Conservation (phyloP, 1,284 basidiomycete species). For the Mycena citricolor region DNA sequence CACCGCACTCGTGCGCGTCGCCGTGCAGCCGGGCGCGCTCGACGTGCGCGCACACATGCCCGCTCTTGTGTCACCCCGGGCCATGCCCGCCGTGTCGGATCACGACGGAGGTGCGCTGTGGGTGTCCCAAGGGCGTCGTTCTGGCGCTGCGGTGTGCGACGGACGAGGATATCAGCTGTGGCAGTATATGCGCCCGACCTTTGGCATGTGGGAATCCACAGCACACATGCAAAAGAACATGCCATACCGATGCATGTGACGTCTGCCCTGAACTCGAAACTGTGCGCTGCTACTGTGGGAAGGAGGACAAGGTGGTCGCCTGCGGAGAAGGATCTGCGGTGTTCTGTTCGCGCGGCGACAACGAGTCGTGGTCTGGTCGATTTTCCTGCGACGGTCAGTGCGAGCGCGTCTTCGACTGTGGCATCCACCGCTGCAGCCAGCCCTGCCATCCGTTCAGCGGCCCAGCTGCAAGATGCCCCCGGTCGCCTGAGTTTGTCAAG, state of each 20-base stretch:
- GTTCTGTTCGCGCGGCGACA: constrained; percentile 30
- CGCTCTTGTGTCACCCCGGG: constrained; percentile 60
- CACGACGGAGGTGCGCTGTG: constrained; percentile 55
- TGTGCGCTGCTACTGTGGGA: constrained; percentile 78
- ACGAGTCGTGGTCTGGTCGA: constrained; percentile 65
- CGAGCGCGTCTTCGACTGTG: constrained; percentile 72
- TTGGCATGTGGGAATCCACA: constrained; percentile 69
- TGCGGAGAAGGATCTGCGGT: constrained; percentile 61
- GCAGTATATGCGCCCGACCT: constrained; percentile 56
- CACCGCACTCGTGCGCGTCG: constrained; percentile 85
- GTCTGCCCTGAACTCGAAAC: constrained; percentile 58
- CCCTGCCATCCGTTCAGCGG: constrained; percentile 72
- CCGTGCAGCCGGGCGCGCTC: constrained; percentile 67
- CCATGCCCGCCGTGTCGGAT: constrained; percentile 56
- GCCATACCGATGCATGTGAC: constrained; percentile 74
- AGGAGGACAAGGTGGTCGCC: constrained; percentile 52
- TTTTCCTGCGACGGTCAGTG: constrained; percentile 70
- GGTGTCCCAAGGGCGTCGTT: constrained; percentile 59
- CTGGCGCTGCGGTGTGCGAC: constrained; percentile 63
- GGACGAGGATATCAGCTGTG: constrained; percentile 53
- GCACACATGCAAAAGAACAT: constrained; percentile 62
- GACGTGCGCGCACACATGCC: constrained; percentile 80
- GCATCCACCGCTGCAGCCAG: constrained; percentile 68
- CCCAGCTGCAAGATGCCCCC: constrained; percentile 63
- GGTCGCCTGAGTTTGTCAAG: constrained; percentile 64